Percentiles rank a stretch among this genome's conserved stretches.
phyloP scores from a whole-genome alignment of 2,329 filamentous ascomycete genomes.

The Trichoderma sp. region DNA sequence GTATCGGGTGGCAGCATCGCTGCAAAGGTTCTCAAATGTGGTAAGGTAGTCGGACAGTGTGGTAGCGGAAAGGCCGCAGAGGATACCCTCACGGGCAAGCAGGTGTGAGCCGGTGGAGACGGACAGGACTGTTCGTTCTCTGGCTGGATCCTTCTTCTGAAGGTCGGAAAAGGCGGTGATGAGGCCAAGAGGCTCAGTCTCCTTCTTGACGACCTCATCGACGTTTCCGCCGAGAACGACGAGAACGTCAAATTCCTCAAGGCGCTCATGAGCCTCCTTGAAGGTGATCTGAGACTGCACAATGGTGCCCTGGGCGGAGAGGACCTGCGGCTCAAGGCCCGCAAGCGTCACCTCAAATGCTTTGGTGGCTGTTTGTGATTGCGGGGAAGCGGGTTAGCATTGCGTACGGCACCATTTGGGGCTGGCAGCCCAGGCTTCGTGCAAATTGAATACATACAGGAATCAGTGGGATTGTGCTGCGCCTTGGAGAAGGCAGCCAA shows the following conservation, averaged over 20 bases:
- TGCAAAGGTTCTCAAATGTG: conserved; percentile 79
- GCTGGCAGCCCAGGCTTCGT: conserved; percentile 6
- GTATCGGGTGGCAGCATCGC: conserved; percentile 69
- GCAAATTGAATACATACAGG: conserved; percentile 42
- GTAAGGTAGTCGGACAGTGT: conserved; percentile 81
- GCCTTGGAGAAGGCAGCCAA: conserved; percentile 54
- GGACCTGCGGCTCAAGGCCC: conserved; percentile 54
- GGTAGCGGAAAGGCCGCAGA: conserved; percentile 77
- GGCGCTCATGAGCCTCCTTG: conserved; percentile 73
- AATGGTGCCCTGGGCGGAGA: conserved; percentile 65
- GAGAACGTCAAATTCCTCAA: conserved; percentile 77
- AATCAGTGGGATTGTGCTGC: conserved; percentile 55
- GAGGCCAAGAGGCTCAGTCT: conserved; percentile 68
- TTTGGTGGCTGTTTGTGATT: conserved; percentile 46
- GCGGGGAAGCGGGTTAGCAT: conserved; percentile 13
- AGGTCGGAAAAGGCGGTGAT: conserved; percentile 77
- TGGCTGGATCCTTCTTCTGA: conserved; percentile 75
- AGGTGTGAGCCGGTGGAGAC: conserved; percentile 79
- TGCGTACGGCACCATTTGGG: not conserved
- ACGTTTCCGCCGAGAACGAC: conserved; percentile 73
- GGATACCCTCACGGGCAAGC: conserved; percentile 73
- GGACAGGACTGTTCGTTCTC: conserved; percentile 79
- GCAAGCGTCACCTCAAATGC: conserved; percentile 62
- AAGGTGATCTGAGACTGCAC: conserved; percentile 75
- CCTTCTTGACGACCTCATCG: conserved; percentile 65